Percentiles rank a stretch among this genome's conserved stretches.
Conservation (phyloP, 345 rosid species). For the Corchorus olitorius region DNA sequence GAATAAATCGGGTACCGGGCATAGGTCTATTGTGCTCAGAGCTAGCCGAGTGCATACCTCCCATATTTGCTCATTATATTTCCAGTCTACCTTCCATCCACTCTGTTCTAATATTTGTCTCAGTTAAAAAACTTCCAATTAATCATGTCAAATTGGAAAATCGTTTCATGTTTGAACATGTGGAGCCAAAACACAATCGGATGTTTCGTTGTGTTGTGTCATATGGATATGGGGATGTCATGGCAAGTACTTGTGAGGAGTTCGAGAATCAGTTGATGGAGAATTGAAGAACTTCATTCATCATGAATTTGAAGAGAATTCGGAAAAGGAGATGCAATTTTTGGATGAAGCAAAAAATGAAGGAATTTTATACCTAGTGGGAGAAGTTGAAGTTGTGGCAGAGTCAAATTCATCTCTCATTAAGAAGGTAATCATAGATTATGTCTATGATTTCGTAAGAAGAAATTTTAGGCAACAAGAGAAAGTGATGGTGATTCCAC, state of each 20-base stretch:
- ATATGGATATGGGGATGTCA: slow-evolving; percentile 60
- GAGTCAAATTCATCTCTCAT: slow-evolving; percentile 45
- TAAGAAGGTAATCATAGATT: slow-evolving; percentile 65
- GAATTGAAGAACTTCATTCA: slow-evolving; percentile 59
- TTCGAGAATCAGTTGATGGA: slow-evolving; percentile 57
- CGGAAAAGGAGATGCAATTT: slow-evolving; percentile 57
- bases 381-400: slow-evolving; percentile 67
- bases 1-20: slow-evolving; percentile 57
- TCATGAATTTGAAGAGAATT: too few species aligned
- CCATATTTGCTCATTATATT: slow-evolving; percentile 64
- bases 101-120: slow-evolving; percentile 66
- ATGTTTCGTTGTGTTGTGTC: slow-evolving; percentile 79
- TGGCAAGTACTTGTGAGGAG: slow-evolving; percentile 34
- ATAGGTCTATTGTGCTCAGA: slow-evolving; percentile 70
- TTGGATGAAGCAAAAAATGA: slow-evolving; percentile 61
- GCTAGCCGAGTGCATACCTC: slow-evolving; percentile 82
- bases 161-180: slow-evolving; percentile 68
- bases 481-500: slow-evolving; percentile 60
- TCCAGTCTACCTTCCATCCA: slow-evolving; percentile 61
- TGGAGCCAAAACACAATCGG: slow-evolving; percentile 47
- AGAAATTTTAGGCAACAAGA: slow-evolving; percentile 66
- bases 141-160: slow-evolving; percentile 49
- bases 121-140: slow-evolving; percentile 65
- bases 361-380: slow-evolving; percentile 66
- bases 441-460: slow-evolving; percentile 55